Conservation (phyloP, 192 early-diverging fungal genomes). For the Umbelopsis ramanniana region DNA sequence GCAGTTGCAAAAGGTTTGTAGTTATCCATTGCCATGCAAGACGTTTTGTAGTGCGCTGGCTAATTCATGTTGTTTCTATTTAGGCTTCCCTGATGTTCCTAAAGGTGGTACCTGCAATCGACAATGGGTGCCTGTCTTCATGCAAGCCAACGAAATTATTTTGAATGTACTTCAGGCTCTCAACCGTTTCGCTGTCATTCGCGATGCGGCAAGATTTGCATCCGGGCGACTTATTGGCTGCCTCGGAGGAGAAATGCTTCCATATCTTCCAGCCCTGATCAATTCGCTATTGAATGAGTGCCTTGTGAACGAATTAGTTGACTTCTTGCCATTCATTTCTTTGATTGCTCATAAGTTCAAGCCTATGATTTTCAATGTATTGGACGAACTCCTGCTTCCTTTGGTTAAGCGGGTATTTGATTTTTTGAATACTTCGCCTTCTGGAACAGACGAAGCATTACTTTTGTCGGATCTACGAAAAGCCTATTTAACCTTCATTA, state of each 20-base stretch:
- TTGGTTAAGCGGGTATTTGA: conserved; percentile 82
- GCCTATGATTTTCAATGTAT: conserved; percentile 64
- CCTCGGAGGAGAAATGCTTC: conserved; percentile 81
- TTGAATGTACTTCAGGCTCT: conserved; percentile 70
- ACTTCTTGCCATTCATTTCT: conserved; percentile 85
- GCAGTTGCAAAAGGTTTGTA: conserved; percentile 75
- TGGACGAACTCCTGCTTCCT: conserved; percentile 80
- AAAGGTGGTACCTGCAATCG: conserved; percentile 40
- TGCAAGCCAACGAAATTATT: conserved; percentile 80
- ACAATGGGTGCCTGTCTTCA: conserved; percentile 72
- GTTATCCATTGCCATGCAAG: background rate
- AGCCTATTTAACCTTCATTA: conserved; percentile 81
- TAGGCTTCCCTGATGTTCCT: conserved; percentile 63
- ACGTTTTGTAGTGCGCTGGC: background rate
- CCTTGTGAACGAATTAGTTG: conserved; percentile 77
- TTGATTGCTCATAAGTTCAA: conserved; percentile 92
- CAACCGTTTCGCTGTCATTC: conserved; percentile 64
- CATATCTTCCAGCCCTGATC: conserved; percentile 79
- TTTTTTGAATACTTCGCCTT: conserved; percentile 80
- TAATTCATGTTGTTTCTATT: conserved; percentile 6
- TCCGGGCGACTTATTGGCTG: conserved; percentile 88
- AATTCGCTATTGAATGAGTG: conserved; percentile 77
- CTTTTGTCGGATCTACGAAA: conserved; percentile 78
- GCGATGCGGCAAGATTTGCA: conserved; percentile 73
- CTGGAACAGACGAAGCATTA: conserved; percentile 87